These are phyloP conservation scores for Choiromyces venosus DNA, from an alignment of 495 filamentous ascomycete genomes.

Conservation along the genomic window DNA sequence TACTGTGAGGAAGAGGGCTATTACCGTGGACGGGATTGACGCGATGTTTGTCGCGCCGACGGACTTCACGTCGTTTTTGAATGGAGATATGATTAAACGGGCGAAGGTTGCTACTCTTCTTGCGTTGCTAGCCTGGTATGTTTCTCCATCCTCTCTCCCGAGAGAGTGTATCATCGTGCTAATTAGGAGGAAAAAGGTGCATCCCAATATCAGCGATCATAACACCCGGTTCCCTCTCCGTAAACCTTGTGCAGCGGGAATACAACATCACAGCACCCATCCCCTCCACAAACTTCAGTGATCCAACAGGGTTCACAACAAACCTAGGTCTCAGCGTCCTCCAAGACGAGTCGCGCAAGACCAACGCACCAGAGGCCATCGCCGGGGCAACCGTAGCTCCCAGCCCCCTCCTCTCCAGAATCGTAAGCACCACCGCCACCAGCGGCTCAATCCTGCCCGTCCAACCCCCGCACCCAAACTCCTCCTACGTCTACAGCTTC, in stretches of 20 bases:
- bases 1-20: not conserved
- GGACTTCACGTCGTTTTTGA: not conserved
- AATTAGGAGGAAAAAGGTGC: not conserved
- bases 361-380: not conserved
- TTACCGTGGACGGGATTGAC: not conserved
- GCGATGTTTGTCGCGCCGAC: not conserved
- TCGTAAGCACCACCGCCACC: not conserved
- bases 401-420: not conserved
- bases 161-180: not conserved
- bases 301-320: not conserved
- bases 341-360: not conserved
- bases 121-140: not conserved
- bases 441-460: not conserved
- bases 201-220: not conserved
- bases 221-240: not conserved
- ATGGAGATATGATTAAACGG: not conserved
- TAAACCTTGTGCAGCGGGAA: not conserved
- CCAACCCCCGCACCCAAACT: not conserved
- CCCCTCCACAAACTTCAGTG: not conserved
- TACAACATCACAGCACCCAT: not conserved
- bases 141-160: not conserved
- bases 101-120: not conserved
- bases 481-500: not conserved
- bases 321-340: not conserved
- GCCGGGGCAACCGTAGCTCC: not conserved